Evolutionary conservation across 176 grass and related monocot genomes (phyloP).

Genomic region (Avena eriantha): DNA sequence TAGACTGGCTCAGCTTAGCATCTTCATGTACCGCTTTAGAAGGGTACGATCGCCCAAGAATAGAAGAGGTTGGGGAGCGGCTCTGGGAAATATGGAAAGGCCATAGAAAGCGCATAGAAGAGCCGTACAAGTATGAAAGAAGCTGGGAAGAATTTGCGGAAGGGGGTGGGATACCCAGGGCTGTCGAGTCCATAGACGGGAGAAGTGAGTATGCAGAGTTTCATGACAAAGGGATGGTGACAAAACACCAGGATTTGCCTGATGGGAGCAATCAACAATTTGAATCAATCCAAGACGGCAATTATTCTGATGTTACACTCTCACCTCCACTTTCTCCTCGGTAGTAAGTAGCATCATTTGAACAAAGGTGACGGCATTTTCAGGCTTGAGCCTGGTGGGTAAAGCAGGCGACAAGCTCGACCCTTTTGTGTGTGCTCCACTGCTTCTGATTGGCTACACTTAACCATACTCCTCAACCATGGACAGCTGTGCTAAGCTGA

Average conservation of each 20-base stretch:
- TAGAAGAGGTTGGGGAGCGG: conserved; percentile 62
- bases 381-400: neutral
- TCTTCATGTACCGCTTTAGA: conserved; percentile 57
- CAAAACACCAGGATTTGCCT: conserved; percentile 1
- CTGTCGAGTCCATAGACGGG: neutral
- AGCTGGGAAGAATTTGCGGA: conserved; percentile 29
- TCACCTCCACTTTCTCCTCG: neutral
- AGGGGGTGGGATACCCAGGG: conserved; percentile 12
- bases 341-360: neutral
- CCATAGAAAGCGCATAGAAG: conserved; percentile 40
- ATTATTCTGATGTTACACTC: conserved; percentile 1
- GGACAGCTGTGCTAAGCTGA: neutral
- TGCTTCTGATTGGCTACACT: neutral
- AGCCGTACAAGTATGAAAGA: conserved; percentile 34
- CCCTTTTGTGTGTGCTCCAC: neutral
- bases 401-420: neutral
- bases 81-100: conserved; percentile 72
- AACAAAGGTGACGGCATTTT: neutral
- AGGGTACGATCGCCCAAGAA: conserved; percentile 59
- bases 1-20: conserved; percentile 58
- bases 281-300: neutral
- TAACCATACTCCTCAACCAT: neutral
- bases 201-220: neutral
- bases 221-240: neutral
- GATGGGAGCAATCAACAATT: conserved; percentile 5